phyloP scores from a whole-genome alignment of 345 rosid genomes.

The Melastoma malabathricum region DNA sequence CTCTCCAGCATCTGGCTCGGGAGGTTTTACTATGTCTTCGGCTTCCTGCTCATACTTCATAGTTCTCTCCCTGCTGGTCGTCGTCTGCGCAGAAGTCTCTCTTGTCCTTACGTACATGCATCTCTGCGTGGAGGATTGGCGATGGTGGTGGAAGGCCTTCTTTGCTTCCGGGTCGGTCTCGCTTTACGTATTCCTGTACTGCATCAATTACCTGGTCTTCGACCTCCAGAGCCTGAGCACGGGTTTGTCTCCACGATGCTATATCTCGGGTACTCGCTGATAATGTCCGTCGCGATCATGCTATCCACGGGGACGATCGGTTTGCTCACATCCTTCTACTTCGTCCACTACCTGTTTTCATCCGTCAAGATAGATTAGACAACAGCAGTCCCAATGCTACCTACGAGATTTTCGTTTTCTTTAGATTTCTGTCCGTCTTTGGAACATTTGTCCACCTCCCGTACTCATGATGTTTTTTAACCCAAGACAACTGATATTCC shows the following conservation, averaged over 20 bases:
- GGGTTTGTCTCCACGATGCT: neutral
- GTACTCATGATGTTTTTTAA: too few relatives aligned
- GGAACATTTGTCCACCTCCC: too few relatives aligned
- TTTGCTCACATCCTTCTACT: conserved; percentile 11
- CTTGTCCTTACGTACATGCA: conserved; percentile 5
- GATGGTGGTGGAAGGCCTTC: conserved; percentile 18
- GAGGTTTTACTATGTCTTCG: conserved; percentile 3
- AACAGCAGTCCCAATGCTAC: too few relatives aligned
- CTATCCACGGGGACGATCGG: conserved; percentile 8
- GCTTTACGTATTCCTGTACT: conserved; percentile 9
- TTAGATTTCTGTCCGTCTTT: too few relatives aligned
- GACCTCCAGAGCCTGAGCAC: neutral
- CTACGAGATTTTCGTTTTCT: too few relatives aligned
- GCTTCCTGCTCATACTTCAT: conserved; percentile 5
- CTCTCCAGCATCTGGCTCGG: conserved; percentile 1
- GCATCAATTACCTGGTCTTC: conserved; percentile 5
- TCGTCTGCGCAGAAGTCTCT: conserved; percentile 4
- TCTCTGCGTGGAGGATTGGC: conserved; percentile 8
- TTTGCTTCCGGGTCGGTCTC: conserved; percentile 7
- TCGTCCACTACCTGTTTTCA: conserved; percentile 10
- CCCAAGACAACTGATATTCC: too few relatives aligned
- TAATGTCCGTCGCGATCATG: conserved; percentile 1
- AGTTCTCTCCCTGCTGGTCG: conserved; percentile 1
- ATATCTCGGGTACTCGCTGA: conserved; percentile 8
- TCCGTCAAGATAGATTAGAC: conserved; percentile 5